Percentiles rank a stretch among this genome's conserved stretches.
phyloP scores from a whole-genome alignment of 805 yeast species.

The Starmerella etchellsii region DNA sequence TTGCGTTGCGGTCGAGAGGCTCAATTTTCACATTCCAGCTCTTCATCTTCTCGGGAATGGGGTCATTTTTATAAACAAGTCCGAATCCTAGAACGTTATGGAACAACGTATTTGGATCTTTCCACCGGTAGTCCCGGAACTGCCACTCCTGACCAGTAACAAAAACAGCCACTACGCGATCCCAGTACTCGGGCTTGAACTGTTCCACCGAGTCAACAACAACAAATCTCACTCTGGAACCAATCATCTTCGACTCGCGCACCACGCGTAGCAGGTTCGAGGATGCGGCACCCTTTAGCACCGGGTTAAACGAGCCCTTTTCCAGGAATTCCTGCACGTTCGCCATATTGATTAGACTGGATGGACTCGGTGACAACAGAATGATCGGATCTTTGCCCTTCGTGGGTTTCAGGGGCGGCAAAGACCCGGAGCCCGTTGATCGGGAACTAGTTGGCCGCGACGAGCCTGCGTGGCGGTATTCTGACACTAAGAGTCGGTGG shows the following conservation, averaged over 20 bases:
- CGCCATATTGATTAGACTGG: constrained; percentile 50
- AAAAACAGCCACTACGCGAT: constrained; percentile 85
- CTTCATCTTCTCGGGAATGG: constrained; percentile 56
- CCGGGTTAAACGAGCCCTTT: constrained; percentile 53
- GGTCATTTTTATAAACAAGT: constrained; percentile 64
- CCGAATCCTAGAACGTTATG: constrained; percentile 75
- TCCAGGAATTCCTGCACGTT: constrained; percentile 61
- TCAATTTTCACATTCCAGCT: constrained; percentile 84
- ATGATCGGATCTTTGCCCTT: constrained; percentile 50
- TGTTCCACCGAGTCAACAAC: constrained; percentile 81
- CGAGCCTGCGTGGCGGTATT: constrained; percentile 6
- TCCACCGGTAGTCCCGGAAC: constrained; percentile 73
- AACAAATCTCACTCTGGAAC: constrained; percentile 46
- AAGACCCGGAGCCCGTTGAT: neutral
- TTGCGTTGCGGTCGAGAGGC: constrained; percentile 61
- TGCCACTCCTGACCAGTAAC: constrained; percentile 99
- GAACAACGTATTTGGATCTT: constrained; percentile 66
- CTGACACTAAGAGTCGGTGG: constrained; percentile 22
- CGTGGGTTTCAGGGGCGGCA: constrained; percentile 18
- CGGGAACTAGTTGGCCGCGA: neutral
- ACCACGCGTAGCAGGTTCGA: constrained; percentile 37
- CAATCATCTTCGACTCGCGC: constrained; percentile 45
- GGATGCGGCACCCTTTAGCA: constrained; percentile 27
- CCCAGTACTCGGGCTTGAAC: constrained; percentile 96
- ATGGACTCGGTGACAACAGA: constrained; percentile 65